Conservation (phyloP, 2,329 filamentous ascomycete species). For the Tolypocladium pustulatum region DNA sequence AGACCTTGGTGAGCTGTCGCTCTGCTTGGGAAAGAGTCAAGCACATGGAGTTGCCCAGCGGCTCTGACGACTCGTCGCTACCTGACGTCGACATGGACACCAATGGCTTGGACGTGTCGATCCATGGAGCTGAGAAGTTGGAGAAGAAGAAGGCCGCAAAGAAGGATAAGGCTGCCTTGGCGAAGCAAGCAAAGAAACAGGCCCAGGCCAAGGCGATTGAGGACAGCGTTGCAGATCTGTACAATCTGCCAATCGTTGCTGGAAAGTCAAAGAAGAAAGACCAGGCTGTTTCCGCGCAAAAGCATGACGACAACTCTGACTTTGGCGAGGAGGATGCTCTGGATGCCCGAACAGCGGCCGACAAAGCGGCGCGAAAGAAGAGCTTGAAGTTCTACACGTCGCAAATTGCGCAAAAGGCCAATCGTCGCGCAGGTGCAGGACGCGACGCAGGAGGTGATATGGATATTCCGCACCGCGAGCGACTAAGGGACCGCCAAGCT, state of each 20-base stretch:
- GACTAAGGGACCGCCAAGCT: conserved; percentile 73
- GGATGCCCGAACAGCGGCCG: conserved; percentile 66
- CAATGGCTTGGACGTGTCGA: conserved; percentile 6
- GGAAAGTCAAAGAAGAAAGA: conserved; percentile 33
- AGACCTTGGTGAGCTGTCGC: conserved; percentile 67
- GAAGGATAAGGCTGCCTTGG: conserved; percentile 23
- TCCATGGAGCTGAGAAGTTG: conserved; percentile 18
- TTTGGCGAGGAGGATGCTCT: conserved; percentile 84
- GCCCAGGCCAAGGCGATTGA: conserved; percentile 52
- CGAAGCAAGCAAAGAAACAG: conserved; percentile 30
- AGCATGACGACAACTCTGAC: conserved; percentile 62
- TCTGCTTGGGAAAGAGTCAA: conserved; percentile 71
- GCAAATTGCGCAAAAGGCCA: conserved; percentile 90
- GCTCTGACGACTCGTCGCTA: conserved; percentile 20
- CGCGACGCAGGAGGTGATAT: conserved; percentile 68
- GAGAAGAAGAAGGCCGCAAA: conserved; percentile 17
- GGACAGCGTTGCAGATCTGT: conserved; percentile 59
- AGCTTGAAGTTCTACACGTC: conserved; percentile 95
- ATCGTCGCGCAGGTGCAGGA: conserved; percentile 66
- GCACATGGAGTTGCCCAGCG: conserved; percentile 42
- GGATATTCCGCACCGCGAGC: conserved; percentile 81
- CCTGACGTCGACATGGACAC: conserved; percentile 10
- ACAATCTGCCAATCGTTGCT: conserved; percentile 43
- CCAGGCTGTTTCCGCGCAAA: conserved; percentile 24
- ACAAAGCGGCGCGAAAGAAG: conserved; percentile 86